Evolutionary conservation across 305 asterid species (phyloP), one percentile per base, ranked within the genome.

Genomic region (Rubia tinctorum): DNA sequence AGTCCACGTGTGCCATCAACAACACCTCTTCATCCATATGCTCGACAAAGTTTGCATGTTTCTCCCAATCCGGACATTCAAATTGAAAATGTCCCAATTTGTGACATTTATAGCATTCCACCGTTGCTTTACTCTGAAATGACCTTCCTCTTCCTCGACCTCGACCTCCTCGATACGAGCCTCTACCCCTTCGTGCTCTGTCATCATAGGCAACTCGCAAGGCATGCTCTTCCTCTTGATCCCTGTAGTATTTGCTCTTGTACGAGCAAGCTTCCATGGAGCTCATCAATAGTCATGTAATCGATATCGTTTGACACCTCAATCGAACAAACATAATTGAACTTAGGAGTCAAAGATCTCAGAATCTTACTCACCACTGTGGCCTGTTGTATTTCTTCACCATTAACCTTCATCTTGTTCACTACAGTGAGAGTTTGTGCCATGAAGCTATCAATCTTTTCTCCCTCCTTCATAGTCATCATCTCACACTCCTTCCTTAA

Each of bases 221-320:
- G 61, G 61, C 61, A 17, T 55, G 61, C 25, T 55, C 27, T 55
- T 55, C 61, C 12, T 55, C 61, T 55, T 55, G 61, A 55, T 2
- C 25, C 61, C 61, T 55, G 61, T 8, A 55, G 9, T 55, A 27
- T 55, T 6, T 55, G 60, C 23, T 55, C 60, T 55, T 55, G 60
- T 15, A 55, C 60, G 2, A 55, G 61, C 25, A 55, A 55, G 8
- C 61, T 55, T 55, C 4, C 12, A 20, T 55, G 12, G 61, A 55
- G 61, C 61, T 55, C 61, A 55, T 55, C 61, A 55, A n/a, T 55
- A 8, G 61, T 55, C 61, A 55, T 55, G 61, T 27, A 17, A 55
- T 55, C 27, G 7, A 55, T 17, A 55, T 55, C 27, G 0, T n/a
- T 55, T 55, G 61, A 55, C 12, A 6, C 61, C 61, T 55, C 61